A percentile compares a stretch with the other conserved stretches of the same genome.
phyloP scores from a whole-genome alignment of 352 stramenopile genomes.

The Globisporangium iwayamae region DNA sequence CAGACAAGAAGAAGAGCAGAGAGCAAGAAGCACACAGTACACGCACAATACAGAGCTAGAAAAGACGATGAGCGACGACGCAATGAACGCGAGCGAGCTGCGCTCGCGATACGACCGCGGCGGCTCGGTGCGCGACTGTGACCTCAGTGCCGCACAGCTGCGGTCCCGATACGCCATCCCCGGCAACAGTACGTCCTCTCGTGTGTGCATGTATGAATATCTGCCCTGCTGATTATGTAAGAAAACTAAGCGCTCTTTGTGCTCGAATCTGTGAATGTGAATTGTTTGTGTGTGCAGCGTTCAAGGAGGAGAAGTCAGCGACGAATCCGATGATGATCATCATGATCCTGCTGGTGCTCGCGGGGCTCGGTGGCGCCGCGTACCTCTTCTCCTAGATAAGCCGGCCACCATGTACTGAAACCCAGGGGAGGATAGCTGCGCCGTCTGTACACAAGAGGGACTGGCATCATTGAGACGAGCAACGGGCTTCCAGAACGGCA shows the following conservation, averaged over 20 bases:
- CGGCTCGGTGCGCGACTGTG: conserved; percentile 65
- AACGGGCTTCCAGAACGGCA: too few relatives aligned
- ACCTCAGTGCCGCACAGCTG: conserved; percentile 75
- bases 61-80: conserved; percentile 45
- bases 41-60: not conserved
- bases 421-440: too few relatives aligned
- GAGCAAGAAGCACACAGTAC: not conserved
- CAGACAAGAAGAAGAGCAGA: not conserved
- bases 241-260: not conserved
- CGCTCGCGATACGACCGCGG: conserved; percentile 72
- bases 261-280: not conserved
- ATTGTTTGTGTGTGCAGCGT: conserved; percentile 27
- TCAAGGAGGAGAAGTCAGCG: conserved; percentile 60
- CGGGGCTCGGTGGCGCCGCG: conserved; percentile 41
- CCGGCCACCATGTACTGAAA: too few relatives aligned
- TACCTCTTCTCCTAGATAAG: conserved; percentile 47
- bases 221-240: not conserved
- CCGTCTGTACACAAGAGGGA: too few relatives aligned
- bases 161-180: conserved; percentile 78
- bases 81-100: conserved; percentile 61
- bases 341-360: conserved; percentile 42
- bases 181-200: conserved; percentile 60
- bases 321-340: conserved; percentile 47
- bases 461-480: too few relatives aligned
- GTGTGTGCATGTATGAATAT: not conserved